Evolutionary conservation across 768 basidiomycete genomes (phyloP).

Genomic region (Mrakia hoshinonis): DNA sequence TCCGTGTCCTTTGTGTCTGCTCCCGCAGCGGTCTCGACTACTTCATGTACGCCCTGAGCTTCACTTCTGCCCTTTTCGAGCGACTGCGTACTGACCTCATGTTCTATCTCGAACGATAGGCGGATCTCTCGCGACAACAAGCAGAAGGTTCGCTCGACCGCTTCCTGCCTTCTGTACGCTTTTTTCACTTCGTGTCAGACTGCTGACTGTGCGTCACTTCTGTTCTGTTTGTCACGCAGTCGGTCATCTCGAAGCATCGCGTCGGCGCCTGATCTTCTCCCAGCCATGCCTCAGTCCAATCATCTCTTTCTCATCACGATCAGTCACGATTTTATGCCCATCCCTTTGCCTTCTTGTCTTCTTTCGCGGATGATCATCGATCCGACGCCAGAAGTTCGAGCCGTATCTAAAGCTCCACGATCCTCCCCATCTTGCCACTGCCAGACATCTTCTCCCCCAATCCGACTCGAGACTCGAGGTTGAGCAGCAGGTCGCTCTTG

Average conservation of each 20-base stretch:
- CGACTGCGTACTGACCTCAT: background rate
- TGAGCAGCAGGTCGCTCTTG: background rate
- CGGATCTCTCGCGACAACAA: constrained; percentile 61
- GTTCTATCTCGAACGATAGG: constrained; percentile 45
- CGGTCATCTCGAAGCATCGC: constrained; percentile 1
- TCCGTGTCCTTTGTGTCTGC: background rate
- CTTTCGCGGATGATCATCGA: too few species aligned
- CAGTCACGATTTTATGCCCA: background rate
- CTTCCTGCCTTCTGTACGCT: background rate
- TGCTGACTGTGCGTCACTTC: background rate
- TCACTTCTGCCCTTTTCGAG: constrained; percentile 28
- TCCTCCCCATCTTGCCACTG: background rate
- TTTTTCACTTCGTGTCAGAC: too few species aligned
- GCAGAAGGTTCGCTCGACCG: constrained; percentile 49
- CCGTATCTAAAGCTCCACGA: constrained; percentile 10
- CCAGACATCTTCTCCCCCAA: constrained; percentile 4
- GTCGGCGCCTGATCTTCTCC: background rate
- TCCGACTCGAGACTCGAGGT: background rate
- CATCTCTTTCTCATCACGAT: background rate
- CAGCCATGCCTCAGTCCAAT: background rate
- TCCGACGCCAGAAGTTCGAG: too few species aligned
- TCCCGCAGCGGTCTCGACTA: constrained; percentile 33
- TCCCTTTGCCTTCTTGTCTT: background rate
- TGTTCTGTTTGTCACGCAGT: background rate
- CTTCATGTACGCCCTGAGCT: constrained; percentile 33